Percentiles rank a stretch among this genome's conserved stretches.
Evolutionary conservation across 192 early-diverging fungal genomes (phyloP).

Genomic region (Tieghemiomyces parasiticus): DNA sequence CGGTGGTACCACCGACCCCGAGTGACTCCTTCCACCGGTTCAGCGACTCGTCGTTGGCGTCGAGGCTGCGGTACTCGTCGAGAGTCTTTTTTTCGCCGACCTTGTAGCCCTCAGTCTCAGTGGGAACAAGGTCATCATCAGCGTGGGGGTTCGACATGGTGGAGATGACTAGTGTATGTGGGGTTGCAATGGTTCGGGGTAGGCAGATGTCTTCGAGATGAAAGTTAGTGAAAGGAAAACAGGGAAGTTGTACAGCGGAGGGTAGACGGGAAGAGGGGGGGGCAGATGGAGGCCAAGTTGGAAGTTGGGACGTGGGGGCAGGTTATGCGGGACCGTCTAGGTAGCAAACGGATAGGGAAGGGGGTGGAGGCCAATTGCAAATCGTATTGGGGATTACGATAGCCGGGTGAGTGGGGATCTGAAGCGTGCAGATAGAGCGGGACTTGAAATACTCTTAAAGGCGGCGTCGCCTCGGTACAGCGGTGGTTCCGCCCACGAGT

Average conservation of each 20-base stretch:
- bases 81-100: slow-evolving; percentile 84
- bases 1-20: slow-evolving; percentile 43
- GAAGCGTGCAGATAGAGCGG: no score
- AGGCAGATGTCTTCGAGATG: neutral
- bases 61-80: slow-evolving; percentile 68
- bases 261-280: neutral
- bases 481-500: no score
- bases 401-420: no score
- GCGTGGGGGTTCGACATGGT: slow-evolving; percentile 31
- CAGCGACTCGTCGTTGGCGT: slow-evolving; percentile 85
- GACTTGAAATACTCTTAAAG: no score
- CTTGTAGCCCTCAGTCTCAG: slow-evolving; percentile 76
- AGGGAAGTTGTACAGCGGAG: neutral
- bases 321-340: no score
- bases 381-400: no score
- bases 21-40: slow-evolving; percentile 94
- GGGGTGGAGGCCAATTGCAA: no score
- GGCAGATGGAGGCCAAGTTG: neutral
- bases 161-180: neutral
- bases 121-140: slow-evolving; percentile 61
- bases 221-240: neutral
- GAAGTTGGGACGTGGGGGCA: no score
- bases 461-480: no score
- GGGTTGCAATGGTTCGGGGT: neutral
- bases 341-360: no score